Percentiles rank a stretch among this genome's conserved stretches.
phyloP scores from a whole-genome alignment of 208 protist genomes.

The Leishmania gerbilli region DNA sequence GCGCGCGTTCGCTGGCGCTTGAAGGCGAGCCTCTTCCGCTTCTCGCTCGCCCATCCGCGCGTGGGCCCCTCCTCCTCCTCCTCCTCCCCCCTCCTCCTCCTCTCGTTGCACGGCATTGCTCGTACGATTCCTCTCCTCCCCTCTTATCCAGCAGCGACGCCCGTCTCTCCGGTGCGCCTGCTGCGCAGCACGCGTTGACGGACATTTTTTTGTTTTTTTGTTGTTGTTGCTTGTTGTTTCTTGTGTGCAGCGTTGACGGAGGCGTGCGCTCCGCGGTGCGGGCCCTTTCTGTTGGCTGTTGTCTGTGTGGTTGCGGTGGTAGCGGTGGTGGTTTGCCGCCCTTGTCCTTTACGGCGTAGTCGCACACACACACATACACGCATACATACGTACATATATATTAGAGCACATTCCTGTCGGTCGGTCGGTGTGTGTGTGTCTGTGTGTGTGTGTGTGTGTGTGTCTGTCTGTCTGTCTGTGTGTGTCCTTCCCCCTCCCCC shows the following conservation, averaged over 20 bases:
- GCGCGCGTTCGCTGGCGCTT: neutral
- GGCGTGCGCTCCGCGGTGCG: too few species aligned
- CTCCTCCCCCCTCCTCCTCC: too few species aligned
- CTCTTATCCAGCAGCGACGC: neutral
- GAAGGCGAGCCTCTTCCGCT: neutral
- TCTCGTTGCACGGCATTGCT: neutral
- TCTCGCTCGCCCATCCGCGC: neutral
- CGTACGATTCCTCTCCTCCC: neutral
- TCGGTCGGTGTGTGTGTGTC: too few species aligned
- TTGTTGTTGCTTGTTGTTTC: too few species aligned
- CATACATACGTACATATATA: neutral
- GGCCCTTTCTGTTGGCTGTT: neutral
- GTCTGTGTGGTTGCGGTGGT: neutral
- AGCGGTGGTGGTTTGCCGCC: neutral
- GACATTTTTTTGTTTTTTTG: neutral
- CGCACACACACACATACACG: neutral
- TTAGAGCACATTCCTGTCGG: neutral
- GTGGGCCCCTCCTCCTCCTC: too few species aligned
- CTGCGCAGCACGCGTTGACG: neutral
- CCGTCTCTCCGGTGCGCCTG: neutral
- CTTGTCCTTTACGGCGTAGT: neutral
- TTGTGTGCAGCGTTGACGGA: too few species aligned
- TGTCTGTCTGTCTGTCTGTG: neutral
- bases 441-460: too few species aligned
- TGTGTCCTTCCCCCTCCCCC: neutral